Conservation (phyloP, 371 early-diverging fungal genomes). For the Astathelohania contejeani region DNA sequence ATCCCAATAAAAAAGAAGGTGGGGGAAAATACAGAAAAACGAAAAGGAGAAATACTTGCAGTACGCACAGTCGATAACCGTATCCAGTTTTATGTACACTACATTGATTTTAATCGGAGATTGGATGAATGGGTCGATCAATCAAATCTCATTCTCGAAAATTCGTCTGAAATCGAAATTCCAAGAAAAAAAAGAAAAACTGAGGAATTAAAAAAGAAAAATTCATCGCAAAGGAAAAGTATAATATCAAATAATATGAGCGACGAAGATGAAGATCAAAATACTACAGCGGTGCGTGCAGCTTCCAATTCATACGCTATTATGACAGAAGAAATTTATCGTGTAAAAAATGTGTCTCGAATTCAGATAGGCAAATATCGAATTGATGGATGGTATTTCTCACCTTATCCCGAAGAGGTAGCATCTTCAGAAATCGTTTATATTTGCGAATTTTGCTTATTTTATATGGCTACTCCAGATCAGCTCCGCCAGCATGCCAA, state of each 20-base stretch:
- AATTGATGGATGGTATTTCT: slow-evolving; percentile 83
- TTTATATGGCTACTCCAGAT: slow-evolving; percentile 63
- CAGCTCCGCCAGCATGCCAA: slow-evolving; percentile 55
- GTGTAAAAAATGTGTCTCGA: slow-evolving; percentile 72
- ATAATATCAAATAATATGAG: slow-evolving; percentile 8
- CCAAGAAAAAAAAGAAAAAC: slow-evolving; percentile 55
- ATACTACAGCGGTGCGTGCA: not conserved
- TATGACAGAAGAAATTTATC: too few relatives aligned
- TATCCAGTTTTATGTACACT: slow-evolving; percentile 83
- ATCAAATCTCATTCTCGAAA: slow-evolving; percentile 58
- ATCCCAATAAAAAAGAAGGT: slow-evolving; percentile 58
- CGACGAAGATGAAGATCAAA: slow-evolving; percentile 7
- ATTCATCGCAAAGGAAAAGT: slow-evolving; percentile 4
- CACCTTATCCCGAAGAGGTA: slow-evolving; percentile 92
- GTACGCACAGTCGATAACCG: slow-evolving; percentile 54
- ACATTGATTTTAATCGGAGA: slow-evolving; percentile 87
- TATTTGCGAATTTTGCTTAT: slow-evolving; percentile 88
- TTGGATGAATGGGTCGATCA: slow-evolving; percentile 87
- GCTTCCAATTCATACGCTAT: too few relatives aligned
- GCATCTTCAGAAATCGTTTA: slow-evolving; percentile 62
- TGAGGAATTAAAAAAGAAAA: slow-evolving; percentile 20
- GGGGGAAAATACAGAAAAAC: slow-evolving; percentile 57
- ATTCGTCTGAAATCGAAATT: slow-evolving; percentile 52
- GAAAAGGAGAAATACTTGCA: slow-evolving; percentile 68
- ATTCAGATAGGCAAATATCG: slow-evolving; percentile 64